Evolutionary conservation across 2,329 filamentous ascomycete genomes (phyloP), one percentile per base, ranked within the genome.

Genomic region (Macrophomina pseudophaseolina): DNA sequence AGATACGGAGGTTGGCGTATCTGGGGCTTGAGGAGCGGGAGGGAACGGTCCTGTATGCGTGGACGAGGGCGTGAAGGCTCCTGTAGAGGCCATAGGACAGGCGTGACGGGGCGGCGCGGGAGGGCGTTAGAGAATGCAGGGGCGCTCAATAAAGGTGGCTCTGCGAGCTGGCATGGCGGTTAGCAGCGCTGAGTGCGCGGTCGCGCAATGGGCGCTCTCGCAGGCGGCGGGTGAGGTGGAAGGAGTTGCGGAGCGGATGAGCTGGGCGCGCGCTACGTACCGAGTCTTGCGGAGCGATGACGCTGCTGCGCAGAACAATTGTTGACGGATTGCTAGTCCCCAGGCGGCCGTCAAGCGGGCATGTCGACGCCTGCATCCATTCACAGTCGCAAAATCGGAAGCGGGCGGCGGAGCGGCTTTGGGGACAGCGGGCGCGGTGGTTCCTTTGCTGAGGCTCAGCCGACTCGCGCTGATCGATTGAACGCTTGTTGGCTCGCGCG

Each of bases 21-120:
- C 76, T 33, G 80, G 78, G 67, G 73, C 71, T 23, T 63, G 49
- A 18, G 67, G 53, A 66, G 51, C 71, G 70, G 48, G 72, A 66
- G 74, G 70, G 67, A 82, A 80, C 3, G 77, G 75, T 66, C 79
- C 78, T 63, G 76, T 75, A 44, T 77, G 78, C 33, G 77, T 79
- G 33, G 81, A 80, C 58, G 81, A 81, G 68, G 78, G 64, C 64
- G 64, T 59, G 64, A 58, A 66, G 32, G 64, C 42, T 58, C 64
- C 78, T 68, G 79, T 78, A 67, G 80, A 76, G 68, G 81, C 81
- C 81, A 83, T 83, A 71, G 70, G 73, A 58, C 33, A 56, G 53
- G 23, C 64, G 64, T 40, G 52, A 40, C 32, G 64, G 64, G 53
- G 32, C 38, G 42, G 52, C 30, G 33, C 28, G 46, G 64, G 42